A percentile compares a stretch with the other conserved stretches of the same genome.
phyloP scores from a whole-genome alignment of 805 yeast species.

The Wickerhamomyces xylosicus region DNA sequence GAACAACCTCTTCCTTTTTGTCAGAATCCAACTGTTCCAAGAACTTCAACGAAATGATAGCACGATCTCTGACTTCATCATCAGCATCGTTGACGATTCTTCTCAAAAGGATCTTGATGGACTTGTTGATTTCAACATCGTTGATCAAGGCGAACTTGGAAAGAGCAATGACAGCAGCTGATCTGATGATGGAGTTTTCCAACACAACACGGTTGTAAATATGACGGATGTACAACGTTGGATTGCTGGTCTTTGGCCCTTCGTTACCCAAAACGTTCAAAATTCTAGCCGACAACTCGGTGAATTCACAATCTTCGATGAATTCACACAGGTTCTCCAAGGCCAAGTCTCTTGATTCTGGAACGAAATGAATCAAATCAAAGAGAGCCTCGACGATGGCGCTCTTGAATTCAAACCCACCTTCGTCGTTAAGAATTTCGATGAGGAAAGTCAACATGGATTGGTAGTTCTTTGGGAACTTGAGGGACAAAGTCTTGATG shows the following conservation, averaged over 20 bases:
- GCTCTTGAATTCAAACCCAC: constrained; percentile 77
- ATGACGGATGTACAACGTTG: constrained; percentile 88
- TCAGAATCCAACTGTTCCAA: constrained; percentile 29
- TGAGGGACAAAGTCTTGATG: constrained; percentile 79
- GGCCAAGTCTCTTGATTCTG: constrained; percentile 73
- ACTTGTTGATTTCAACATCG: constrained; percentile 54
- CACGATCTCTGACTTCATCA: constrained; percentile 97
- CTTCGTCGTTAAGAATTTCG: constrained; percentile 82
- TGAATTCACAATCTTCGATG: constrained; percentile 95
- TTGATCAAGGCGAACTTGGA: constrained; percentile 72
- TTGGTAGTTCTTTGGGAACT: constrained; percentile 86
- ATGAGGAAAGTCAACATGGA: constrained; percentile 74
- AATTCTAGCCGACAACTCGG: constrained; percentile 88
- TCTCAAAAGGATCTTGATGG: constrained; percentile 63
- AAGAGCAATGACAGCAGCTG: constrained; percentile 89
- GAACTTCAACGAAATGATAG: constrained; percentile 72
- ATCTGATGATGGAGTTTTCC: constrained; percentile 90
- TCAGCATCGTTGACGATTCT: constrained; percentile 84
- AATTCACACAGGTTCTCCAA: constrained; percentile 88
- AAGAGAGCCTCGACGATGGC: constrained; percentile 87
- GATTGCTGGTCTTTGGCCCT: constrained; percentile 81
- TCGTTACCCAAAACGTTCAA: constrained; percentile 87
- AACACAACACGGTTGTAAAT: constrained; percentile 94
- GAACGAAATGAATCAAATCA: constrained; percentile 81
- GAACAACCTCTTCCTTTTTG: constrained; percentile 26